Conservation (phyloP, 2,329 filamentous ascomycete genomes). For the Scolecobasidium constrictum region DNA sequence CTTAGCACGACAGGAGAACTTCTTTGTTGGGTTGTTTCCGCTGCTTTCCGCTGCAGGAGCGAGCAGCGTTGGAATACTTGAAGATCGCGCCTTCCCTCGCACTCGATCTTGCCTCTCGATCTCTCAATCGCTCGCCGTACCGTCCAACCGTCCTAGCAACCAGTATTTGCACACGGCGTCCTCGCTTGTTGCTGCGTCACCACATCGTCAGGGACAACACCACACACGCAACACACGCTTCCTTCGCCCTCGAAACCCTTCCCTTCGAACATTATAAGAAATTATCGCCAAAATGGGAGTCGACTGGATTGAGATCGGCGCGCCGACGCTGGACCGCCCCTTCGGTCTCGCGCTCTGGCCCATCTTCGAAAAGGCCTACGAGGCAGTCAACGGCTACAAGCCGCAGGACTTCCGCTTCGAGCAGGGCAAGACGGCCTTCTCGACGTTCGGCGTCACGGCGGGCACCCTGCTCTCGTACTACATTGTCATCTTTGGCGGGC, state of each 20-base stretch:
- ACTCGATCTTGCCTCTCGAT: background rate
- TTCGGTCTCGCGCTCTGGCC: slow-evolving; percentile 92
- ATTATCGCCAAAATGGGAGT: background rate
- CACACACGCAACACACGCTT: background rate
- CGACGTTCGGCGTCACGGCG: slow-evolving; percentile 72
- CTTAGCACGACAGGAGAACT: no score
- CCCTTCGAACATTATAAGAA: no score
- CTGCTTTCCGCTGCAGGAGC: background rate
- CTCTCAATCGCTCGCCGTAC: background rate
- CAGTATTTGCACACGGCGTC: no score
- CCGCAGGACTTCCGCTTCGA: slow-evolving; percentile 79
- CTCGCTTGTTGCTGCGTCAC: no score
- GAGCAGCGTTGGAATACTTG: background rate
- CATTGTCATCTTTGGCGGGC: slow-evolving; percentile 81
- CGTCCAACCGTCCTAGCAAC: background rate
- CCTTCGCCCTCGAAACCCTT: background rate
- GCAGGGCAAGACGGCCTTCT: slow-evolving; percentile 75
- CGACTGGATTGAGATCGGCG: slow-evolving; percentile 21
- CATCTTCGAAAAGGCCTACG: slow-evolving; percentile 81
- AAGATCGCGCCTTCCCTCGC: background rate
- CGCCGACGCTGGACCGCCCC: slow-evolving; percentile 78
- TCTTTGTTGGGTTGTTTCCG: no score
- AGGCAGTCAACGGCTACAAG: slow-evolving; percentile 65
- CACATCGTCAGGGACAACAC: no score
- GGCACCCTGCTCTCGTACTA: slow-evolving; percentile 84